phyloP scores from a whole-genome alignment of 169 alveolate species.

The Plasmodium reichenowi region DNA sequence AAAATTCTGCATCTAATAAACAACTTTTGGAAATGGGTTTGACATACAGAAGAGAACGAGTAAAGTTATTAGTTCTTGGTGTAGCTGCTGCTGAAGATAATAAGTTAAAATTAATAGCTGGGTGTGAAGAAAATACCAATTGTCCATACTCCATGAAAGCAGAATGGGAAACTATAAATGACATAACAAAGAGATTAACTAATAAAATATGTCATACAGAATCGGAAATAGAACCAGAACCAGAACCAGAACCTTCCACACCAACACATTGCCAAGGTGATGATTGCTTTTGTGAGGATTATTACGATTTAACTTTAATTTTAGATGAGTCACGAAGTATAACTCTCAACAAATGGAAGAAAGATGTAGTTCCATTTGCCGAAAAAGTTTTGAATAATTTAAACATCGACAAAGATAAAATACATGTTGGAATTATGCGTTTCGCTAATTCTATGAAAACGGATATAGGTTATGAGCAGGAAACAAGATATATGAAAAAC shows the following conservation, averaged over 20 bases:
- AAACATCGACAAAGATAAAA: constrained; percentile 35
- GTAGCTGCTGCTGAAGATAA: constrained; percentile 33
- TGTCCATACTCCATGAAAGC: constrained; percentile 67
- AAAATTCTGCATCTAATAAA: constrained; percentile 6
- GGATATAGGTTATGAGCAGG: constrained; percentile 55
- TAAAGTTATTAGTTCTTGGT: constrained; percentile 67
- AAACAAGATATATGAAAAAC: constrained; percentile 37
- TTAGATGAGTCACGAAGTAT: constrained; percentile 61
- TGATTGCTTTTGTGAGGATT: constrained; percentile 57
- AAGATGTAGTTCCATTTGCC: constrained; percentile 60
- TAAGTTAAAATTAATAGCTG: constrained; percentile 59
- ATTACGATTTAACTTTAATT: constrained; percentile 66
- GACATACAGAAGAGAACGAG: constrained; percentile 18
- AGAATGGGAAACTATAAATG: constrained; percentile 71
- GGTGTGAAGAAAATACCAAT: constrained; percentile 17
- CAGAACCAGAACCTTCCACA: constrained; percentile 20
- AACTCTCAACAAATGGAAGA: constrained; percentile 28
- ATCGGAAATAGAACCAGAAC: constrained; percentile 15
- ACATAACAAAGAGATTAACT: constrained; percentile 51
- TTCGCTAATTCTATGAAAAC: constrained; percentile 12
- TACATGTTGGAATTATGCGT: constrained; percentile 72
- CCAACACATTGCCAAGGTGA: constrained; percentile 55
- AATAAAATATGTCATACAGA: constrained; percentile 67
- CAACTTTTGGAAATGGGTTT: constrained; percentile 31
- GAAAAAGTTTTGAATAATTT: constrained; percentile 42